Conservation (phyloP, 495 filamentous ascomycete genomes). For the Tuber aestivum region DNA sequence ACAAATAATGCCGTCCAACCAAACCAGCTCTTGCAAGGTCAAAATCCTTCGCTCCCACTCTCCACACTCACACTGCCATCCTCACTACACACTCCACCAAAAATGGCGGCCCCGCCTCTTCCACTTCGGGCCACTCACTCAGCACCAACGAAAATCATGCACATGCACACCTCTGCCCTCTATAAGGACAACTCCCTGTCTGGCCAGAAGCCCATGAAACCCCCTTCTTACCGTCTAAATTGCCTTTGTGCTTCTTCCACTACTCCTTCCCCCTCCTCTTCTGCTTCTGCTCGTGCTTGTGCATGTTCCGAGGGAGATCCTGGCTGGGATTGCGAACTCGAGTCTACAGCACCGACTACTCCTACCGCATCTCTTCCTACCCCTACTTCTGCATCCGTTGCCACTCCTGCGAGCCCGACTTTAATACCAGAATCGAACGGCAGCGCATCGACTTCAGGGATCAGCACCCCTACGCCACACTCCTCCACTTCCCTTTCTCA, state of each 20-base stretch:
- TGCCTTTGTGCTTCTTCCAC: slow-evolving; percentile 22
- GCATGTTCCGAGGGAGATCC: not conserved
- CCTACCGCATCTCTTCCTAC: slow-evolving; percentile 8
- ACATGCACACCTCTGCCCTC: slow-evolving; percentile 35
- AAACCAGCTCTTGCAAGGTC: slow-evolving; percentile 5
- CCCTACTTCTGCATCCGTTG: not conserved
- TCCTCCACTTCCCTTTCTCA: not conserved
- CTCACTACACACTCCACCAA: slow-evolving; percentile 29
- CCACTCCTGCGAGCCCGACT: not conserved
- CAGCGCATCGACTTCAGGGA: not conserved
- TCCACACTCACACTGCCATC: slow-evolving; percentile 11
- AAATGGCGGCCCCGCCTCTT: slow-evolving; percentile 11
- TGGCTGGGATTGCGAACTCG: not conserved
- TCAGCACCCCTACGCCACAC: not conserved
- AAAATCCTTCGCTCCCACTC: slow-evolving; percentile 2
- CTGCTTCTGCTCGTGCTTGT: slow-evolving; percentile 1
- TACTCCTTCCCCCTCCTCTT: slow-evolving; percentile 7
- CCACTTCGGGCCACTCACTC: slow-evolving; percentile 31
- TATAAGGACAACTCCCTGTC: slow-evolving; percentile 40
- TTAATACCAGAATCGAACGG: not conserved
- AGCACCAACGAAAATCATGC: slow-evolving; percentile 38
- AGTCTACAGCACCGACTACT: slow-evolving; percentile 15
- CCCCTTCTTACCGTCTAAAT: not conserved
- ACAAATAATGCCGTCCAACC: not conserved
- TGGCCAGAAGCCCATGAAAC: slow-evolving; percentile 1